Base-by-base conservation (phyloP, 805 yeast genomes). In the Nakazawaea wyomingensis region DNA sequence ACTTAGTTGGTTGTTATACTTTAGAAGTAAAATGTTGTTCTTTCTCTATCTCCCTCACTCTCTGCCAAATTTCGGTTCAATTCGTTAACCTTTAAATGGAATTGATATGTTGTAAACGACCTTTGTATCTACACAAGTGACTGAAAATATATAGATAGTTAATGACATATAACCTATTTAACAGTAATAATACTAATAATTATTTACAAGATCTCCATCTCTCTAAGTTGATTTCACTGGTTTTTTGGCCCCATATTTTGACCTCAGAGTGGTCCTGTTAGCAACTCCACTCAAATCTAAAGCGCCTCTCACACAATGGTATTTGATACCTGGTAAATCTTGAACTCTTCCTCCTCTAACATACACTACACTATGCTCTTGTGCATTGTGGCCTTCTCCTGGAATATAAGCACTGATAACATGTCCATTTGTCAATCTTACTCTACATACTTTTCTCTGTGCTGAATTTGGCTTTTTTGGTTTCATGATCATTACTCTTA, bases 391-490 rank as follows among this genome's bases (percentile, higher is more conserved):
- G 17, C 99, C 99, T 60, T 93, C 97, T 43, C 99, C 99, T 13
- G 97, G 96, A 45, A 93, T 93, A 61, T 89, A 90, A 1, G 96
- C 96, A 36, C 91, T 82, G 14, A 93, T 77, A 39, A 86, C 81
- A 51, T 82, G 83, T 21, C 98, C 99, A 55, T 86, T 91, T 9
- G 95, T 77, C 48, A 93, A 72, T 65, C 96, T 78, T 18, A 93
- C 98, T 70, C 98, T 84, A 50, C 95, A 89, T 37, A 95, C 96
- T 64, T 93, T 93, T 68, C 99, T 78, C 67, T 90, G 91, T 16
- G 99, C 97, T 34, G 98, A 91, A 69, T 93, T 93, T 28, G 99
- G 99, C 62, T 93, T 93, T 71, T 93, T 93, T 36, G 99, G 99
- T 64, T 93, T 93, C 52, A 90, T 72, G 43, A 90, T 87, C 93